phyloP scores from a whole-genome alignment of 805 yeast species.

The Jamesozyma gamospora region DNA sequence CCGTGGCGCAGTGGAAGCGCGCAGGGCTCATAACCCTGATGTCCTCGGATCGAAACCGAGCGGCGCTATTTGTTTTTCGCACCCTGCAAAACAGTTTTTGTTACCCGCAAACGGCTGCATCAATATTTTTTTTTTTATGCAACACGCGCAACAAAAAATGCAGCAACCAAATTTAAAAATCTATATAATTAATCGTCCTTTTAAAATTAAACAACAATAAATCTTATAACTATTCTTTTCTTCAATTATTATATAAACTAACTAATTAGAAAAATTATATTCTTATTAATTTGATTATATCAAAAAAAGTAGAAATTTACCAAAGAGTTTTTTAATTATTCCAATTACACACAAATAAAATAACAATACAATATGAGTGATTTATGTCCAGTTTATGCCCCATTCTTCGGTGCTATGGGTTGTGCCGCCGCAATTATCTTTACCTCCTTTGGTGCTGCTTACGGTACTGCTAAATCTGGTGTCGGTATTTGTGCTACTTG shows the following conservation, averaged over 20 bases:
- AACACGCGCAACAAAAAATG: too few relatives aligned
- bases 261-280: too few relatives aligned
- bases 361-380: conserved; percentile 20
- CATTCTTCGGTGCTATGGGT: conserved; percentile 98
- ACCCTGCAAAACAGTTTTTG: too few relatives aligned
- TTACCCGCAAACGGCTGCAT: background rate
- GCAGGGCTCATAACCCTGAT: conserved; percentile 99
- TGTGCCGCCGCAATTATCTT: conserved; percentile 98
- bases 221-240: background rate
- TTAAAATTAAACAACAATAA: too few relatives aligned
- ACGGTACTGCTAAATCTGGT: conserved; percentile 98
- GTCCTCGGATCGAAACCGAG: conserved; percentile 95
- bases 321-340: too few relatives aligned
- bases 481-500: conserved; percentile 98
- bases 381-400: conserved; percentile 43
- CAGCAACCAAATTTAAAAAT: too few relatives aligned
- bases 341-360: too few relatives aligned
- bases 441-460: conserved; percentile 98
- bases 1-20: conserved; percentile 99
- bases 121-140: background rate
- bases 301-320: too few relatives aligned
- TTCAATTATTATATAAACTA: too few relatives aligned
- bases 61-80: conserved; percentile 64
- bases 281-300: too few relatives aligned
- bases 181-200: too few relatives aligned